These are phyloP conservation scores for Wakefieldia striispora DNA, from an alignment of 768 basidiomycete genomes.

Conservation along the genomic window DNA sequence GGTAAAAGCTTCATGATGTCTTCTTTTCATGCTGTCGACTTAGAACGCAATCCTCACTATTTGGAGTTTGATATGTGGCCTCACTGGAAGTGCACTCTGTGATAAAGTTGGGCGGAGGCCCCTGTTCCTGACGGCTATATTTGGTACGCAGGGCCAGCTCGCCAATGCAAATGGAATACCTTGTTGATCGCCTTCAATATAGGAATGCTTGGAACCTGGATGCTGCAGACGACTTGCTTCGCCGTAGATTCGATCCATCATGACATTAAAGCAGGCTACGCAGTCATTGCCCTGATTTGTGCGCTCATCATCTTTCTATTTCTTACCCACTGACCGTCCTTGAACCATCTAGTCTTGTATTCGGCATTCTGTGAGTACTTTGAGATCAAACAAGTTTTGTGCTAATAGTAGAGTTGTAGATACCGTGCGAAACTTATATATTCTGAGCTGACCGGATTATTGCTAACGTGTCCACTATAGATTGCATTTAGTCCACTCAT, in stretches of 20 bases:
- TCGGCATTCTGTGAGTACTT: constrained; percentile 34
- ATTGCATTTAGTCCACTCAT: constrained; percentile 41
- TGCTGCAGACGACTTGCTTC: constrained; percentile 35
- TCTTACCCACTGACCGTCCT: background rate
- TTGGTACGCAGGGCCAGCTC: constrained; percentile 32
- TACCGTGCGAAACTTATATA: constrained; percentile 22
- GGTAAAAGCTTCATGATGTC: background rate
- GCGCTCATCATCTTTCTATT: constrained; percentile 5
- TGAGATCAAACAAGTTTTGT: background rate
- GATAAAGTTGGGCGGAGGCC: constrained; percentile 49
- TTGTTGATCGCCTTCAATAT: constrained; percentile 31
- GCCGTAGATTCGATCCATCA: constrained; percentile 23
- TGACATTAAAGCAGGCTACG: constrained; percentile 33
- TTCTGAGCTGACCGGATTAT: background rate
- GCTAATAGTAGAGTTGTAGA: constrained; percentile 9
- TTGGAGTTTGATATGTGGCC: constrained; percentile 51
- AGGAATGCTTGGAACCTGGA: constrained; percentile 41
- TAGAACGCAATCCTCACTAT: constrained; percentile 54
- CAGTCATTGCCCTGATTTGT: constrained; percentile 47
- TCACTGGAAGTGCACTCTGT: constrained; percentile 45
- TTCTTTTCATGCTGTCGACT: background rate
- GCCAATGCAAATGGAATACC: constrained; percentile 28
- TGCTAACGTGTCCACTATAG: constrained; percentile 8
- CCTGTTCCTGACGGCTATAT: constrained; percentile 46
- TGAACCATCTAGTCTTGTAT: constrained; percentile 31